These are phyloP conservation scores for Alternaria atra DNA, from an alignment of 2,329 filamentous ascomycete species.

Conservation along the genomic window DNA sequence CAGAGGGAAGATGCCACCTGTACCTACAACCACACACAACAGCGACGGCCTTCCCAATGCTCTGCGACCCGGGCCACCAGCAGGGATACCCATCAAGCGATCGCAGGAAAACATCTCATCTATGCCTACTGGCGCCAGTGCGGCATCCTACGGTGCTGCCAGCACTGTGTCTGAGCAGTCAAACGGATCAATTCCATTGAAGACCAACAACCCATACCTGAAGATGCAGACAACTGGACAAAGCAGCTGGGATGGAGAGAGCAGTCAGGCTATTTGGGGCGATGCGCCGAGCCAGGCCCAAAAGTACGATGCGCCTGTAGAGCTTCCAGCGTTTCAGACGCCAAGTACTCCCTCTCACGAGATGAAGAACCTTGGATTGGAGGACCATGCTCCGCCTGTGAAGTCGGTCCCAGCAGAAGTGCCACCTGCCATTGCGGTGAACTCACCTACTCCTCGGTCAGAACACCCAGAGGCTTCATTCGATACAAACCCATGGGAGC, in stretches of 20 bases:
- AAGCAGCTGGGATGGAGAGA: slow-evolving; percentile 47
- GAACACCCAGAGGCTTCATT: slow-evolving; percentile 35
- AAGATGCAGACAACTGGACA: slow-evolving; percentile 51
- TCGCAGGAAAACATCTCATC: slow-evolving; percentile 40
- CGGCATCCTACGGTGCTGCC: slow-evolving; percentile 38
- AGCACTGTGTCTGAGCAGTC: slow-evolving; percentile 44
- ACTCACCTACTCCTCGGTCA: slow-evolving; percentile 28
- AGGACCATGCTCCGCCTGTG: slow-evolving; percentile 25
- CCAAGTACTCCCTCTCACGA: slow-evolving; percentile 51
- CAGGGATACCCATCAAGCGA: slow-evolving; percentile 43
- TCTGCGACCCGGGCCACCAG: slow-evolving; percentile 43
- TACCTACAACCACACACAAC: slow-evolving; percentile 15
- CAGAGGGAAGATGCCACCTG: slow-evolving; percentile 39
- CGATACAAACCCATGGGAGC: slow-evolving; percentile 40
- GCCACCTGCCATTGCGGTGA: slow-evolving; percentile 42
- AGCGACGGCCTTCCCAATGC: slow-evolving; percentile 38
- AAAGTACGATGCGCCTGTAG: slow-evolving; percentile 48
- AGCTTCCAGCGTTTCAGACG: slow-evolving; percentile 53
- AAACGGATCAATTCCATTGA: slow-evolving; percentile 40
- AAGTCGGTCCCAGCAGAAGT: slow-evolving; percentile 31
- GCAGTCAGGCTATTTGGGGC: slow-evolving; percentile 52
- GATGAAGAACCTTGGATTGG: slow-evolving; percentile 50
- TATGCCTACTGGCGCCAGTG: slow-evolving; percentile 41
- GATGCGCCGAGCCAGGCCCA: slow-evolving; percentile 38
- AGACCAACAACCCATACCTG: slow-evolving; percentile 58